Evolutionary conservation across 805 yeast species (phyloP), one percentile per base, ranked within the genome.

Genomic region (Saccharomycopsis fermentans): DNA sequence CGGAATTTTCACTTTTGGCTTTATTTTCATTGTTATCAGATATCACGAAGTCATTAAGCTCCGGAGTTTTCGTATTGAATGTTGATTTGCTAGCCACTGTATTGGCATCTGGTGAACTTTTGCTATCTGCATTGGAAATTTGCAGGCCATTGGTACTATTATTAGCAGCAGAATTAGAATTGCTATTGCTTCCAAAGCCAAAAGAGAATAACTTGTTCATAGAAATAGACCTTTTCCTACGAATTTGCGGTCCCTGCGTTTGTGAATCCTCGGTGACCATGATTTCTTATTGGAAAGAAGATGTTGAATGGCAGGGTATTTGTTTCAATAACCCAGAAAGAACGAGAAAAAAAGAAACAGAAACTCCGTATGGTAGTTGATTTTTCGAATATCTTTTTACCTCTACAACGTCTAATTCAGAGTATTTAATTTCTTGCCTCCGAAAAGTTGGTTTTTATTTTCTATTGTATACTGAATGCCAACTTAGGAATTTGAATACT

Each of bases 161-260:
- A 51, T 52, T 34, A 37, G 47, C 29, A 36, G 47, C 47, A 12
- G 26, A 43, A n/a, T 39, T 55, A 40, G 56, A 21, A 54, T 56
- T 48, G 43, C 26, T 47, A 26, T 56, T n/a, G 54, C 24, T 12
- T 36, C 56, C 51, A 14, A 67, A 61, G 1, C 73, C 76, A 63
- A 75, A 74, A 54, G 68, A 70, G 61, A 77, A 71, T 17, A 77
- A 63, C 55, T 73, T 70, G 1, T 75, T 71, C 19, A 76, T 65
- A 0, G 79, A 75, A 59, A 73, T 68, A 12, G 79, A 75, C 55
- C 80, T 65, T 3, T 76, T 68, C 59, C 78, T 64, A 16, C 52
- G 26, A 12, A 58, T 52, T 32, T 55, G 55, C 21, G 61, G 35
- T 4, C 50, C 29, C 2, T 27, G 6, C 4, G 26, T 26, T 21